phyloP scores from a whole-genome alignment of 2,329 filamentous ascomycete genomes.

The Tolypocladium nubicola region DNA sequence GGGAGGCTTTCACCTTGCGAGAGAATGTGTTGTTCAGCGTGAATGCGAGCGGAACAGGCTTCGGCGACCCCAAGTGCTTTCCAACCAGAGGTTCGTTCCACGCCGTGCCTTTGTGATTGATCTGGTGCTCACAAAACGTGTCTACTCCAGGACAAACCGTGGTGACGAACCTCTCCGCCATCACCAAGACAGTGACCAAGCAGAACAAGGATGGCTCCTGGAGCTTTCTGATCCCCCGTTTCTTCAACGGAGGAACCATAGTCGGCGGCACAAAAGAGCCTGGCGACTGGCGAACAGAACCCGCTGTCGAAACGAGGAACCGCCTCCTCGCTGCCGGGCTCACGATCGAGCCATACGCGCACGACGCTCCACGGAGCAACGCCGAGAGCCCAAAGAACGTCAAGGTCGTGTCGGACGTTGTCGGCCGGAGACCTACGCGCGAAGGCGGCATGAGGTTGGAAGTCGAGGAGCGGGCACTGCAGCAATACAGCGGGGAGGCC shows the following conservation, averaged over 20 bases:
- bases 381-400: conserved; percentile 11
- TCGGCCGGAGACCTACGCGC: conserved; percentile 32
- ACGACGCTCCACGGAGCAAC: conserved; percentile 3
- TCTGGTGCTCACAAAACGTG: neutral
- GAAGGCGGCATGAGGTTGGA: conserved; percentile 41
- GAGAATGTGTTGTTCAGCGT: conserved; percentile 14
- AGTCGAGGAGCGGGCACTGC: conserved; percentile 23
- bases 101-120: neutral
- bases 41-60: conserved; percentile 23
- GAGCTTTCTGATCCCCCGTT: conserved; percentile 51
- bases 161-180: conserved; percentile 25
- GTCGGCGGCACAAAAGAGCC: conserved; percentile 55
- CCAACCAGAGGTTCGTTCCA: conserved; percentile 18
- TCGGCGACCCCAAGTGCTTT: conserved; percentile 20
- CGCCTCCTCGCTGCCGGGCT: conserved; percentile 30
- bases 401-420: conserved; percentile 28
- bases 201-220: conserved; percentile 52
- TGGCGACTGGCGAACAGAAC: conserved; percentile 30
- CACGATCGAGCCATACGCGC: conserved; percentile 16
- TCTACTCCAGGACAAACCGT: conserved; percentile 19
- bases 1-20: conserved; percentile 17
- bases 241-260: conserved; percentile 49
- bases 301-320: conserved; percentile 33
- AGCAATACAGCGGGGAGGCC: neutral
- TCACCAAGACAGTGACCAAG: conserved; percentile 38